These are phyloP conservation scores for Kuraishia piskuri DNA, from an alignment of 805 yeast species.

Conservation along the genomic window DNA sequence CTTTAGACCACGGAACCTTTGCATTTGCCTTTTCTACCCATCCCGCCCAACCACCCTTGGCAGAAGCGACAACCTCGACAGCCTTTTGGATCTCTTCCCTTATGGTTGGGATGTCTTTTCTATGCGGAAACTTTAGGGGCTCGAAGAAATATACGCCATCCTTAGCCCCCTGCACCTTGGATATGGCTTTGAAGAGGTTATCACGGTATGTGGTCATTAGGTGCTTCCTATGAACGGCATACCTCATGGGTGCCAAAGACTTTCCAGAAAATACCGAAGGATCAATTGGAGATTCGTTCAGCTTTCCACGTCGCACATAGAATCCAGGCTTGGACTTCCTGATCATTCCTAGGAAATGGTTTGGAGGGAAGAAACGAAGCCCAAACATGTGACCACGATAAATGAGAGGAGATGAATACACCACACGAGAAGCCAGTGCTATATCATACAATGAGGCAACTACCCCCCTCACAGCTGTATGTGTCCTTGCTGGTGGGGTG, in stretches of 20 bases:
- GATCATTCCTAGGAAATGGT: constrained; percentile 14
- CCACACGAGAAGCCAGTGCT: background rate
- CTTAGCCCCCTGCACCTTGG: constrained; percentile 1
- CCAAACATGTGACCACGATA: constrained; percentile 1
- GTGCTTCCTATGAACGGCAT: constrained; percentile 14
- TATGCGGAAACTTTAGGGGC: constrained; percentile 8
- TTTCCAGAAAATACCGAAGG: background rate
- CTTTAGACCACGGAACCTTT: constrained; percentile 5
- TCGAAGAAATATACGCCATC: constrained; percentile 19
- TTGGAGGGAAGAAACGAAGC: constrained; percentile 13
- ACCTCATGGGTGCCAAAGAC: constrained; percentile 3
- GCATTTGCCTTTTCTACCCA: constrained; percentile 2
- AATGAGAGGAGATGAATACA: background rate
- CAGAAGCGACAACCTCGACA: constrained; percentile 9
- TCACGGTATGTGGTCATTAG: constrained; percentile 10
- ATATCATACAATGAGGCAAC: background rate
- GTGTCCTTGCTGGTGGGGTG: background rate
- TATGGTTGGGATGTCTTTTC: constrained; percentile 10
- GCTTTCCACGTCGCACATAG: constrained; percentile 14
- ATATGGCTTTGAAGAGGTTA: constrained; percentile 11
- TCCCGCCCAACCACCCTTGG: constrained; percentile 6
- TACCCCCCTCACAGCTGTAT: background rate
- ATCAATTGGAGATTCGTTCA: constrained; percentile 28
- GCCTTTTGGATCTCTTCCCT: constrained; percentile 8
- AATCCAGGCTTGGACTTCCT: constrained; percentile 25